phyloP scores from a whole-genome alignment of 2,329 filamentous ascomycete genomes.

The Ophiostoma australiae region DNA sequence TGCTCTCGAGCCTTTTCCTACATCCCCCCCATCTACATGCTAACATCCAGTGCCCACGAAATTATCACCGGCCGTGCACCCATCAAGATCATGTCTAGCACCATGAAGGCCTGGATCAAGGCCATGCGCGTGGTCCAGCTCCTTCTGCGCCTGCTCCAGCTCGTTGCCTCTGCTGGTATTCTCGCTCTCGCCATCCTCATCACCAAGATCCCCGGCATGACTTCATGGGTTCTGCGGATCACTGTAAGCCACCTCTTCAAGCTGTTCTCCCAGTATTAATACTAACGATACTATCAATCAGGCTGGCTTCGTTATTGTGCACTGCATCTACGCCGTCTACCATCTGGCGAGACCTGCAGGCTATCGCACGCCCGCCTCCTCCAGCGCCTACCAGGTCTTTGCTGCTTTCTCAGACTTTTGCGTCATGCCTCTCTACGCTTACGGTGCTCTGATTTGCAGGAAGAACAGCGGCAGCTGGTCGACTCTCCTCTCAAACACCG shows the following conservation, averaged over 20 bases:
- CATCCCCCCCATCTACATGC: background rate
- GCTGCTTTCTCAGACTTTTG: conserved; percentile 64
- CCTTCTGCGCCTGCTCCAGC: conserved; percentile 58
- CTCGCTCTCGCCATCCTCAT: conserved; percentile 75
- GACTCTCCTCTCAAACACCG: conserved; percentile 58
- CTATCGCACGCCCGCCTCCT: conserved; percentile 69
- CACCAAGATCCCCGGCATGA: conserved; percentile 56
- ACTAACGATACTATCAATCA: conserved; percentile 36
- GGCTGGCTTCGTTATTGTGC: conserved; percentile 69
- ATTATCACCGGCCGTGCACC: conserved; percentile 58
- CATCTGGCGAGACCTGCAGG: conserved; percentile 69
- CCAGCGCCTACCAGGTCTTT: conserved; percentile 86
- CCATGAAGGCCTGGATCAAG: conserved; percentile 67
- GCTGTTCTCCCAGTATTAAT: no score
- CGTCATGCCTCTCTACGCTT: conserved; percentile 52
- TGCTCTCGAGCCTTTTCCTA: no score
- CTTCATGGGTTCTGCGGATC: conserved; percentile 71
- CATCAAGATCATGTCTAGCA: conserved; percentile 62
- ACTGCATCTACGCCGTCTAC: conserved; percentile 73
- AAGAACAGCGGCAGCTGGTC: conserved; percentile 54
- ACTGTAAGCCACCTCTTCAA: conserved; percentile 51
- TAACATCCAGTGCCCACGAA: conserved; percentile 49
- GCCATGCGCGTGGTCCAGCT: conserved; percentile 66
- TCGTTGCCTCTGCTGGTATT: conserved; percentile 65
- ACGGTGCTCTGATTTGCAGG: conserved; percentile 46